Percentiles rank a stretch among this genome's conserved stretches.
Conservation (phyloP, 2,329 filamentous ascomycete species). For the Didymella arachidicola region DNA sequence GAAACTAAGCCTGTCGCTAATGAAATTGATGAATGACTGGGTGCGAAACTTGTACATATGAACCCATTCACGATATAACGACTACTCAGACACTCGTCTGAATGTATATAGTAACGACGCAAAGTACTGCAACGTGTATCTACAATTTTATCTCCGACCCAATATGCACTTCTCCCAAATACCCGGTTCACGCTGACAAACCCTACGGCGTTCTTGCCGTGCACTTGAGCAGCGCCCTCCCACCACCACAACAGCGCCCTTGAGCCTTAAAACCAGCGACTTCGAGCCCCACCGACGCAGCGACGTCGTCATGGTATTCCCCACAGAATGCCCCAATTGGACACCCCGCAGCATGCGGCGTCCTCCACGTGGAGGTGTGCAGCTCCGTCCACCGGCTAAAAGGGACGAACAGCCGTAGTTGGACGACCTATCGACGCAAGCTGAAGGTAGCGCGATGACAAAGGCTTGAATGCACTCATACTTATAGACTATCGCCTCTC, state of each 20-base stretch:
- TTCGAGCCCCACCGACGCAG: conserved; percentile 2
- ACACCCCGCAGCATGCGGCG: conserved; percentile 4
- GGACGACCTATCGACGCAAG: conserved; percentile 4
- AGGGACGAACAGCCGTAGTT: conserved; percentile 19
- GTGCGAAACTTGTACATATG: background rate
- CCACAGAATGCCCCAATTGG: conserved; percentile 8
- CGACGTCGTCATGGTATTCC: conserved; percentile 4
- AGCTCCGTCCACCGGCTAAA: conserved; percentile 19
- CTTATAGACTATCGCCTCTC: background rate
- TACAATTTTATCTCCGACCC: conserved; percentile 1
- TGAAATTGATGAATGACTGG: background rate
- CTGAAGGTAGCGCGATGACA: background rate
- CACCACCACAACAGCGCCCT: conserved; percentile 5
- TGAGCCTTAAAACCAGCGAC: background rate
- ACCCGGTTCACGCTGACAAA: conserved; percentile 15
- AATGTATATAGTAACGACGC: conserved; percentile 9
- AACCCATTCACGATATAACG: background rate
- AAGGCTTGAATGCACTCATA: conserved; percentile 4
- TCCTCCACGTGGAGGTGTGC: background rate
- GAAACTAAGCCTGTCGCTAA: conserved; percentile 38
- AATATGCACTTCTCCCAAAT: background rate
- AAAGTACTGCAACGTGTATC: background rate
- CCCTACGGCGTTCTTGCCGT: background rate
- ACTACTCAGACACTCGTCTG: background rate
- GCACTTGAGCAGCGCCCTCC: conserved; percentile 3